Evolutionary conservation across 1,284 basidiomycete genomes (phyloP).

Genomic region (Malassezia equina): DNA sequence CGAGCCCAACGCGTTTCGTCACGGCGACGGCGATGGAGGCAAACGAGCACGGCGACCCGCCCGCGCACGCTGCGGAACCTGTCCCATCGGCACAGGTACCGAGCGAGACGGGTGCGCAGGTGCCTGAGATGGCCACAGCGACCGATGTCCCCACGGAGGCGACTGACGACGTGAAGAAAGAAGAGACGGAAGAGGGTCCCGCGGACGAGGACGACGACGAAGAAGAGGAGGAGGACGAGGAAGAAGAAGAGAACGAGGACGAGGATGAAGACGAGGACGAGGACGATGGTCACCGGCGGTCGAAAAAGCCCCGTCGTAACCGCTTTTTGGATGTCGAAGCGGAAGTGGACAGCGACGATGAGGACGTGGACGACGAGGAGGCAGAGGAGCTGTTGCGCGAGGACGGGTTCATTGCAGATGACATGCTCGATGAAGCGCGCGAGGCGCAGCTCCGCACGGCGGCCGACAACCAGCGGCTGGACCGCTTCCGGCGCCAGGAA

Average conservation of each 20-base stretch:
- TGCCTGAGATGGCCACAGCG: not conserved
- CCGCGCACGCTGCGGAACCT: not conserved
- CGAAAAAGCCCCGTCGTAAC: slow-evolving; percentile 50
- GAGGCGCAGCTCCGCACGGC: slow-evolving; percentile 55
- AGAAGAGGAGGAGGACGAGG: slow-evolving; percentile 38
- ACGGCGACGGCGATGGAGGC: slow-evolving; percentile 8
- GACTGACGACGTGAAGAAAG: slow-evolving; percentile 23
- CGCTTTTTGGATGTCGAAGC: slow-evolving; percentile 92
- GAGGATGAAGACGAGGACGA: slow-evolving; percentile 28
- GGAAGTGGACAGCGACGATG: slow-evolving; percentile 61
- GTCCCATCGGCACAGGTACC: not conserved
- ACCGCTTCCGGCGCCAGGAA: slow-evolving; percentile 63
- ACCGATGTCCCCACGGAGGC: not conserved
- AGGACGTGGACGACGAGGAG: slow-evolving; percentile 46
- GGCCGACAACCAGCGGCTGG: slow-evolving; percentile 63
- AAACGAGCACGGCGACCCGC: not conserved
- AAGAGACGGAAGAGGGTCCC: slow-evolving; percentile 21
- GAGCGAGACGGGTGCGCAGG: not conserved
- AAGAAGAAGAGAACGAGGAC: slow-evolving; percentile 33
- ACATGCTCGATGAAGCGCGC: slow-evolving; percentile 59
- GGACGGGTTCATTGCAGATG: slow-evolving; percentile 66
- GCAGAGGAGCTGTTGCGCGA: slow-evolving; percentile 43
- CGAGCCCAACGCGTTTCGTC: not conserved
- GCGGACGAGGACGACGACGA: slow-evolving; percentile 34
- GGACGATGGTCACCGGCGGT: slow-evolving; percentile 21